Conservation (phyloP, 345 rosid genomes). For the Arabidopsis suecica region DNA sequence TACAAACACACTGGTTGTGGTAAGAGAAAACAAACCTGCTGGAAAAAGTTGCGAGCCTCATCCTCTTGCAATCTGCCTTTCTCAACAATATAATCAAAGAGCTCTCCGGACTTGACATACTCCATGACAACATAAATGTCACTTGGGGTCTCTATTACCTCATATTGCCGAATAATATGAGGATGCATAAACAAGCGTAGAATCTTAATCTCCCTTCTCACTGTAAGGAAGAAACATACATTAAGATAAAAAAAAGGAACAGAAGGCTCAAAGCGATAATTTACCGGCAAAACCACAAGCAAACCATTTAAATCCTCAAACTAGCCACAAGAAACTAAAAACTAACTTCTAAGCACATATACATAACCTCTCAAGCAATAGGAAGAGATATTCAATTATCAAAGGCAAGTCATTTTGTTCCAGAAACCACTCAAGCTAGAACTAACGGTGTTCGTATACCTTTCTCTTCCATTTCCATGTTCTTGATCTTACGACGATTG, state of each 20-base stretch:
- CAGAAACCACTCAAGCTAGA: neutral
- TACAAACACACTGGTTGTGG: constrained; percentile 53
- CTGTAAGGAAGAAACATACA: constrained; percentile 51
- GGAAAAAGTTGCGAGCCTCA: constrained; percentile 91
- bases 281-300: neutral
- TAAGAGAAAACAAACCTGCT: constrained; percentile 79
- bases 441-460: constrained; percentile 48
- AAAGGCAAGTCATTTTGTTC: neutral
- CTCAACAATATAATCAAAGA: constrained; percentile 93
- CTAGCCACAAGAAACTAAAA: neutral
- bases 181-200: constrained; percentile 94
- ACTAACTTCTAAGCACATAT: neutral
- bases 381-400: neutral
- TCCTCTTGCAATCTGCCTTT: constrained; percentile 88
- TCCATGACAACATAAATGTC: constrained; percentile 91
- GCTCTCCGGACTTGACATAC: constrained; percentile 93
- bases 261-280: too few relatives aligned
- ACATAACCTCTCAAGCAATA: neutral
- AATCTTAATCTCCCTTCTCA: constrained; percentile 87
- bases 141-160: constrained; percentile 83
- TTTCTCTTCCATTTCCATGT: constrained; percentile 92
- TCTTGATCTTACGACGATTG: constrained; percentile 79
- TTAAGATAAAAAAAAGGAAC: neutral
- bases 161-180: constrained; percentile 86
- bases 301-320: neutral